Evolutionary conservation across 1,284 basidiomycete species (phyloP).

Genomic region (Fomitopsis palustris): DNA sequence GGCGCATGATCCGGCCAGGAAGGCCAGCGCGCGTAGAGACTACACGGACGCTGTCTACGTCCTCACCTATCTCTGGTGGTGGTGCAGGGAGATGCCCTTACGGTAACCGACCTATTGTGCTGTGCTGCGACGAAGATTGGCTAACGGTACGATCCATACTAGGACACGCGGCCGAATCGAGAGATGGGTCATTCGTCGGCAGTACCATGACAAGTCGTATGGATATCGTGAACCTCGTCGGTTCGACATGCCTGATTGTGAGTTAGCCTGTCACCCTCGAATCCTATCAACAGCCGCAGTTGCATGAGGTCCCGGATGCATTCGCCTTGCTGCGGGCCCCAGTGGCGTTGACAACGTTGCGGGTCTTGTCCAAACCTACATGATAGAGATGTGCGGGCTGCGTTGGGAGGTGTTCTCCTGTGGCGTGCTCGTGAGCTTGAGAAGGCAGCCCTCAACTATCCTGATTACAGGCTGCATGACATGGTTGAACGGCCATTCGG

Average conservation of each 20-base stretch:
- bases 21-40: not conserved
- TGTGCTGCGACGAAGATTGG: not conserved
- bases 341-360: no score
- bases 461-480: no score
- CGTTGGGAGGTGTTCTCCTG: no score
- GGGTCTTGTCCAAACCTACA: no score
- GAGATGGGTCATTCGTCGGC: not conserved
- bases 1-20: not conserved
- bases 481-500: no score
- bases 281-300: not conserved
- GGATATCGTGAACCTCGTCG: slow-evolving; percentile 68
- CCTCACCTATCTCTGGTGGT: not conserved
- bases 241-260: slow-evolving; percentile 75
- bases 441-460: no score
- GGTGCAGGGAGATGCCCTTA: not conserved
- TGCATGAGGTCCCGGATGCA: no score
- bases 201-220: slow-evolving; percentile 82
- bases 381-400: no score
- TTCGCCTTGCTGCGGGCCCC: no score
- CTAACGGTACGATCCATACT: not conserved
- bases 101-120: not conserved
- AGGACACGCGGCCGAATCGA: not conserved
- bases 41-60: not conserved
- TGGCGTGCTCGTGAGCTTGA: no score
- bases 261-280: slow-evolving; percentile 27